Evolutionary conservation across 2,329 filamentous ascomycete genomes (phyloP).

Genomic region (Cercospora citrullina): DNA sequence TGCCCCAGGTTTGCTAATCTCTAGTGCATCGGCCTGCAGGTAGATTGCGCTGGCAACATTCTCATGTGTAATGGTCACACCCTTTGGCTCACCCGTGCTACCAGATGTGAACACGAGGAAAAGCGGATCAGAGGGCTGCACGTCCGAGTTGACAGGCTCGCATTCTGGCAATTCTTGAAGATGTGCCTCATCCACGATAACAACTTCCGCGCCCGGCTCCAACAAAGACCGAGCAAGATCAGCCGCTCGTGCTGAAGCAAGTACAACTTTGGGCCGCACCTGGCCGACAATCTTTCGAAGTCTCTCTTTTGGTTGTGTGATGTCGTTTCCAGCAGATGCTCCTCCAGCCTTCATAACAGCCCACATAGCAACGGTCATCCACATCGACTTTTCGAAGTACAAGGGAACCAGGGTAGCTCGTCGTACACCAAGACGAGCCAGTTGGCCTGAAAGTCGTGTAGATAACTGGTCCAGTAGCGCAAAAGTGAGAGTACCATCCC

Average conservation of each 20-base stretch:
- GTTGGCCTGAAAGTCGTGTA: neutral
- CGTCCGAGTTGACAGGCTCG: neutral
- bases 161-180: neutral
- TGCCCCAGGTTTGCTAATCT: neutral
- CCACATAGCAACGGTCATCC: constrained; percentile 41
- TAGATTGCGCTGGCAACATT: neutral
- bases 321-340: constrained; percentile 42
- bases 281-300: constrained; percentile 1
- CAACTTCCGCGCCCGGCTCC: neutral
- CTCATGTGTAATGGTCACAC: constrained; percentile 17
- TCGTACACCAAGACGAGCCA: neutral
- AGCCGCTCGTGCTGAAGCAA: neutral
- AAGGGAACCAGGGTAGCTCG: neutral
- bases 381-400: constrained; percentile 29
- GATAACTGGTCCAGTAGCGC: neutral
- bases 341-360: constrained; percentile 43
- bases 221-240: neutral
- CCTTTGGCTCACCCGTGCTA: constrained; percentile 17
- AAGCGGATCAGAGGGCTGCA: neutral
- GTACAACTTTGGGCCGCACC: neutral
- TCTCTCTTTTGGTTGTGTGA: constrained; percentile 24
- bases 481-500: neutral
- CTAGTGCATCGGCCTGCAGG: neutral
- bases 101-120: constrained; percentile 15
- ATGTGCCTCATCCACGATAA: neutral